These are phyloP conservation scores for Calcarisporium arbuscula DNA, from an alignment of 2,329 filamentous ascomycete species.

Conservation along the genomic window DNA sequence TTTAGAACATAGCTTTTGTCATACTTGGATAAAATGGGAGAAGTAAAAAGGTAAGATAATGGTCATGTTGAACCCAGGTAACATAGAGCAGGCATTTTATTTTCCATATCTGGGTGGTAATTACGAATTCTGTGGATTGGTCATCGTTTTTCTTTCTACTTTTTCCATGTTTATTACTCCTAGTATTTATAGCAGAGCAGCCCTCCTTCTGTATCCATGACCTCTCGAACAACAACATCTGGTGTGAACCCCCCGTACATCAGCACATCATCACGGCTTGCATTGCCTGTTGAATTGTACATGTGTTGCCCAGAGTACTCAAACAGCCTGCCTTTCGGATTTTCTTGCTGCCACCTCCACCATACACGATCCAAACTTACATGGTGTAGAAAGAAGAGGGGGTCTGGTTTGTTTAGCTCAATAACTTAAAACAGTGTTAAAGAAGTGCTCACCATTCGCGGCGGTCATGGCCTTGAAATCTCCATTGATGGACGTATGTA, in stretches of 20 bases:
- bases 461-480: constrained; percentile 10
- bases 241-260: constrained; percentile 6
- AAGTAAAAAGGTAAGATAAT: no score
- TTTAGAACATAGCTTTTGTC: no score
- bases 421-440: neutral
- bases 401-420: constrained; percentile 1
- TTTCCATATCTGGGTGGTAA: no score
- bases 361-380: constrained; percentile 8
- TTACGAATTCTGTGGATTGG: no score
- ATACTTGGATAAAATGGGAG: no score
- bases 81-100: no score
- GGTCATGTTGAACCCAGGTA: no score
- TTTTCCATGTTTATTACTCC: no score
- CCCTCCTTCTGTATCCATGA: constrained; percentile 5
- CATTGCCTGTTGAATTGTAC: constrained; percentile 6
- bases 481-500: constrained; percentile 8
- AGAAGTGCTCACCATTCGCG: constrained; percentile 6
- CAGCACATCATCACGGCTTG: constrained; percentile 1
- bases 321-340: neutral
- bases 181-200: constrained; percentile 7
- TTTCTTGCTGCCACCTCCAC: constrained; percentile 9
- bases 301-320: constrained; percentile 8
- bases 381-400: constrained; percentile 10
- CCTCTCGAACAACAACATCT: constrained; percentile 1
- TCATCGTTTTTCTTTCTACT: no score